These are phyloP conservation scores for Colletotrichum tropicicola DNA, from an alignment of 2,329 filamentous ascomycete genomes.

Conservation along the genomic window DNA sequence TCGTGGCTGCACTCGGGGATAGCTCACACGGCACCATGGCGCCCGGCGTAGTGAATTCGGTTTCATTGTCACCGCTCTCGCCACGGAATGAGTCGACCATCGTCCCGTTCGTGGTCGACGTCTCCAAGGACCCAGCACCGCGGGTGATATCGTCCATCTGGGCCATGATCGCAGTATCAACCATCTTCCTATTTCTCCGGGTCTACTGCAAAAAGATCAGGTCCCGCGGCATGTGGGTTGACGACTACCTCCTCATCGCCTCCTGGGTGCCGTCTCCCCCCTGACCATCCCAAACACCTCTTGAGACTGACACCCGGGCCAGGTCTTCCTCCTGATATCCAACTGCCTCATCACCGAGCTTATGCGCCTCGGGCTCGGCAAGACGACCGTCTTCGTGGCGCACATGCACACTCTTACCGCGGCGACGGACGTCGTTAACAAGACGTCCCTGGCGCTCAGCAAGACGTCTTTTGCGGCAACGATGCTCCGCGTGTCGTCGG, in stretches of 20 bases:
- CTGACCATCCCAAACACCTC: background rate
- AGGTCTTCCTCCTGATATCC: conserved; percentile 14
- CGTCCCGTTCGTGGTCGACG: background rate
- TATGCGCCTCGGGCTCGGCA: conserved; percentile 24
- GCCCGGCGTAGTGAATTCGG: background rate
- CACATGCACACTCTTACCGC: conserved; percentile 17
- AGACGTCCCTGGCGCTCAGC: conserved; percentile 10
- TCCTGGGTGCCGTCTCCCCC: conserved; percentile 21
- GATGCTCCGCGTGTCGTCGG: conserved; percentile 37
- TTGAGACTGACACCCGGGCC: background rate
- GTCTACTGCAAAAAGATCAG: conserved; percentile 34
- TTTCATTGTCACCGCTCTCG: background rate
- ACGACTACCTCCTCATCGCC: conserved; percentile 34
- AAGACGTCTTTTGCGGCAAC: conserved; percentile 43
- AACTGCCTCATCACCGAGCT: conserved; percentile 21
- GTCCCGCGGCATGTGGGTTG: conserved; percentile 31
- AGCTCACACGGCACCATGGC: background rate
- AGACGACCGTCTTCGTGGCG: background rate
- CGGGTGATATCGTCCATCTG: conserved; percentile 24
- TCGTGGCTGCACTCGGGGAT: too few relatives aligned
- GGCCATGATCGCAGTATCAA: conserved; percentile 24
- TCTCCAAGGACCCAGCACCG: conserved; percentile 14
- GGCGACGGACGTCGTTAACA: conserved; percentile 17
- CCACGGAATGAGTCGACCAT: background rate
- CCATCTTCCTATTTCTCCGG: conserved; percentile 28